These are phyloP conservation scores for Allium cepa DNA, from an alignment of 106 monocot genomes.

Conservation along the genomic window DNA sequence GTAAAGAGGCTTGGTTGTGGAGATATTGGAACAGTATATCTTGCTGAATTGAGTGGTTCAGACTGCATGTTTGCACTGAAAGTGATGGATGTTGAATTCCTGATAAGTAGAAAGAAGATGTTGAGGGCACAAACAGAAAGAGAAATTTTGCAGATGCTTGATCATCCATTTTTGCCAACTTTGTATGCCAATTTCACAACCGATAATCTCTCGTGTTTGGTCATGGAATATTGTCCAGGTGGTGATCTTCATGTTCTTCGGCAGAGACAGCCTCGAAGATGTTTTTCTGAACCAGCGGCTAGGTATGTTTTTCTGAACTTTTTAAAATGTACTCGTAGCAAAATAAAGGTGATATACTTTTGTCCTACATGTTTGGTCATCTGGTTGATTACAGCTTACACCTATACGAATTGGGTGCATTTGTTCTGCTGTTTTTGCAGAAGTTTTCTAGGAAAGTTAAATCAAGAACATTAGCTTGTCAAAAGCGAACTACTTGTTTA, in stretches of 20 bases:
- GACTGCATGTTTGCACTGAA: constrained; percentile 71
- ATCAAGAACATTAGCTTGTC: no score
- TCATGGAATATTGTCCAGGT: constrained; percentile 95
- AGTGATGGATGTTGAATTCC: constrained; percentile 70
- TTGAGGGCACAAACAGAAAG: constrained; percentile 73
- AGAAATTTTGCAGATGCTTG: constrained; percentile 77
- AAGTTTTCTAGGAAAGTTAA: no score
- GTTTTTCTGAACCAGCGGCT: constrained; percentile 75
- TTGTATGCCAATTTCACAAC: constrained; percentile 75
- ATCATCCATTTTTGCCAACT: constrained; percentile 90
- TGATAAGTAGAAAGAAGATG: constrained; percentile 67
- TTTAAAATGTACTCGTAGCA: neutral
- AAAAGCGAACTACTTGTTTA: no score
- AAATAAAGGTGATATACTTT: neutral
- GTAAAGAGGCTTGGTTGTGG: constrained; percentile 75
- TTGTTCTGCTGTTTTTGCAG: no score
- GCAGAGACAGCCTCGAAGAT: constrained; percentile 64
- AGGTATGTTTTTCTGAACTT: constrained; percentile 31
- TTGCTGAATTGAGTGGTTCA: constrained; percentile 51
- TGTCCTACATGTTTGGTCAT: no score
- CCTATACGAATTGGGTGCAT: no score
- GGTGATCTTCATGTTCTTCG: constrained; percentile 93
- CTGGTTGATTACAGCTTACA: no score
- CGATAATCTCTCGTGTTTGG: constrained; percentile 84
- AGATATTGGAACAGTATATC: constrained; percentile 75